Conservation (phyloP, 2,329 filamentous ascomycete genomes). For the Penicillium sp. region DNA sequence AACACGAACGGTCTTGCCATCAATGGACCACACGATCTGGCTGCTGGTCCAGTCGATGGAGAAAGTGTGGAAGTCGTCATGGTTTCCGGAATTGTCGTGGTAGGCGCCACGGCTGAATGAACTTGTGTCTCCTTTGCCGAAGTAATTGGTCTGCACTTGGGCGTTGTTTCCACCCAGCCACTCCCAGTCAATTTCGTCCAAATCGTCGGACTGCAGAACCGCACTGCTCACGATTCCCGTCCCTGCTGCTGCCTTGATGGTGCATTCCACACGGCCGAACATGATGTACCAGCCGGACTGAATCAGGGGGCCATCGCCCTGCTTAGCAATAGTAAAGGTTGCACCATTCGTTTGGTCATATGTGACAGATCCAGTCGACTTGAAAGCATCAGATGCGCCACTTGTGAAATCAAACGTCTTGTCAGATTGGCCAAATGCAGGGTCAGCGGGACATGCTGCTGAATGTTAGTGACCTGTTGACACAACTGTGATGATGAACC, state of each 20-base stretch:
- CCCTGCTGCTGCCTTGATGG: constrained; percentile 81
- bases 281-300: constrained; percentile 96
- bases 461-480: constrained; percentile 1
- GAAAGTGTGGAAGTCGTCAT: constrained; percentile 78
- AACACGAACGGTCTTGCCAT: constrained; percentile 72
- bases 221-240: constrained; percentile 90
- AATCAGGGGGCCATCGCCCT: constrained; percentile 82
- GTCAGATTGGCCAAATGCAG: constrained; percentile 79
- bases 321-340: constrained; percentile 72
- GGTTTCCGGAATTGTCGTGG: constrained; percentile 66
- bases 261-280: constrained; percentile 89
- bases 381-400: constrained; percentile 76
- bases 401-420: constrained; percentile 74
- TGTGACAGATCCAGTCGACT: constrained; percentile 63
- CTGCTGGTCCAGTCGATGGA: constrained; percentile 85
- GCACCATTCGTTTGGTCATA: constrained; percentile 72
- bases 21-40: constrained; percentile 83
- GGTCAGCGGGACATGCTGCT: constrained; percentile 67
- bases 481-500: constrained; percentile 8
- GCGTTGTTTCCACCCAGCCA: constrained; percentile 77
- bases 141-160: constrained; percentile 95
- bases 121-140: constrained; percentile 83
- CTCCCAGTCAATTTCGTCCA: constrained; percentile 97
- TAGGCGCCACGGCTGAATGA: constrained; percentile 86
- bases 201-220: constrained; percentile 82